Base-by-base conservation (phyloP, 208 protist species). In the Herpetomonas tarakana region DNA sequence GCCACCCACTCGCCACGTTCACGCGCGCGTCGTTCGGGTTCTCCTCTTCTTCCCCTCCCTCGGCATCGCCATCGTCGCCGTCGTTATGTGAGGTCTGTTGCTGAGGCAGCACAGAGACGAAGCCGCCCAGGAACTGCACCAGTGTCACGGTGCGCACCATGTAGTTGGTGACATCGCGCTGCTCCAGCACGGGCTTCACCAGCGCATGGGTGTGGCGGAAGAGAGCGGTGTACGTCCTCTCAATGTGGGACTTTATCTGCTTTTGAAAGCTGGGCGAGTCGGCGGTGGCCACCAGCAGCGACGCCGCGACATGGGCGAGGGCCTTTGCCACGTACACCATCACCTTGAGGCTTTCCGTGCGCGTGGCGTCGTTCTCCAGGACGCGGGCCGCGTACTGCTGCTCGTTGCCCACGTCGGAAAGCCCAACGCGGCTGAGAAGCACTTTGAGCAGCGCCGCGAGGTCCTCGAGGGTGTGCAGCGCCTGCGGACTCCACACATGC, bases 71-170 rank as follows among this genome's bases (percentile, higher is more conserved):
- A 28, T 63, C 30, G 21, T 30, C 24, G 31, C 26, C 14, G 27
- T 49, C 27, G 26, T 6, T 14, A 6, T 6, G 46, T 19, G 46
- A 19, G 11, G 18, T 51, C 22, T 9, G 16, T 21, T 18, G 3
- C 44, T 35, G 55, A 14, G 83, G 86, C 41, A 93, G 75, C 3
- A 89, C 71, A 16, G 76, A 76, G 29, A 91, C 62, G 62, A 80
- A 73, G 16, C 81, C 90, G 22, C 86, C 90, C 47, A 88, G 65
- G 54, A 88, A 83, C 76, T 96, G 86, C 49, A 90, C 57, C 49
- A 96, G 68, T 3, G 90, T 89, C n/a, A 82, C 64, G 24, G 74
- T 84, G 56, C 90, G 86, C 52, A 96, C 90, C 69, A 93, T 81
- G 62, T 92, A 92, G 68, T 88, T 91, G 19, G 71, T 68, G 16